Base-by-base conservation (phyloP, 352 stramenopile species). In the Lagenidium giganteum region DNA sequence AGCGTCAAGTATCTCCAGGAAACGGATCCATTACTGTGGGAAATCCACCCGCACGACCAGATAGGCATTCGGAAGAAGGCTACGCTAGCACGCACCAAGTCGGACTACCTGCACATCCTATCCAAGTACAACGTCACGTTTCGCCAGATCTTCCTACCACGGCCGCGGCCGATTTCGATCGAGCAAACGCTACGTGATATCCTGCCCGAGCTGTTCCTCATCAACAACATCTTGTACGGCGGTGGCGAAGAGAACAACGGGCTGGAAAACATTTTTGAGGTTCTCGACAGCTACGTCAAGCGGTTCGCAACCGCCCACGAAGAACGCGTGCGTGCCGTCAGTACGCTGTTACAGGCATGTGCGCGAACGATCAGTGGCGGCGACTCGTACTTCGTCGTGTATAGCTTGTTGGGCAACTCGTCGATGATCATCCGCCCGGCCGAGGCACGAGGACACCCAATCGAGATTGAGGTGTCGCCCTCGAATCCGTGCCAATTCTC, bases 101-200 rank as follows among this genome's bases (percentile, higher is more conserved):
- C 50, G 25, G 78, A 90, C 45, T 90, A 90, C 38, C 40, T 84
- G n/a, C 51, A 61, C 6, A 83, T 90, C 37, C 67, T 90, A 26
- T 61, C 61, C 18, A 83, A 84, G 34, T 75, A 84, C 42, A 56
- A 57, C 25, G 34, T 68, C 17, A 83, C 74, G 8, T 83, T 87
- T 38, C 60, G 61, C 12, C 71, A 86, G 48, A 90, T 90, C 38
- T 81, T 87, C 21, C 43, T 90, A 20, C 78, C 78, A 7, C 62
- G 72, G 20, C 69, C 78, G 0, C 67, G 78, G 13, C 75, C 78
- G 7, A 90, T 87, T 33, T 85, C 70, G 5, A 67, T 90, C 24
- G 78, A 90, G 42, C 78, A 90, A 37, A 90, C 78, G 26, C 53
- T 90, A 26, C 74, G 78, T 6, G 78, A 87, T 23, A 90, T 90